Conservation (phyloP, 139 green algal genomes). For the Spirogloea muscicola region DNA sequence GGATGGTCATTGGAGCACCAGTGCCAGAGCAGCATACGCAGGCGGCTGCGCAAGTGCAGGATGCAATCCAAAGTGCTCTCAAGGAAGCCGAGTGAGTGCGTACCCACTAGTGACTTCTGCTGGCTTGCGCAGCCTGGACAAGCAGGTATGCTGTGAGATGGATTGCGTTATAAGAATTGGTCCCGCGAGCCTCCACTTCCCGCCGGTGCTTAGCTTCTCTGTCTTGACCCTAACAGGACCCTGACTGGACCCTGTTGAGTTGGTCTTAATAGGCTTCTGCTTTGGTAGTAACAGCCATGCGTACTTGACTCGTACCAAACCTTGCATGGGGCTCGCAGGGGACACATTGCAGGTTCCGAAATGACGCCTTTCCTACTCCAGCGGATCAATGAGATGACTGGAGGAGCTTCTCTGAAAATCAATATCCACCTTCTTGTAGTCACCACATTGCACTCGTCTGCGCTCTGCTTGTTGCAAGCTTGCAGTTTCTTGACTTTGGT, state of each 20-base stretch:
- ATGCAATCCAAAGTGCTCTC: constrained; percentile 59
- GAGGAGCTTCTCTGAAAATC: constrained; percentile 71
- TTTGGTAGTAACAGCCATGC: too few species aligned
- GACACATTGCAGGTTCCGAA: constrained; percentile 54
- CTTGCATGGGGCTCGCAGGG: neutral
- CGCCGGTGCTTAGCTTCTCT: neutral
- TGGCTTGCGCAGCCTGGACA: too few species aligned
- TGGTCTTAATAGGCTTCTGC: neutral
- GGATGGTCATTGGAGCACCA: constrained; percentile 45
- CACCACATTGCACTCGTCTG: too few species aligned
- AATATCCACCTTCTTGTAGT: too few species aligned
- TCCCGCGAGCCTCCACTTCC: neutral
- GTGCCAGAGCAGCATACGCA: constrained; percentile 21
- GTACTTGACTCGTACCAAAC: too few species aligned
- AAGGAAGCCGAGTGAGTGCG: constrained; percentile 68
- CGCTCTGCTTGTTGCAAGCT: too few species aligned
- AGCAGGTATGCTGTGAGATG: too few species aligned
- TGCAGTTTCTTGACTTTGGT: neutral
- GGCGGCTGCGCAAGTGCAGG: constrained; percentile 48
- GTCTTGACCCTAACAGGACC: neutral
- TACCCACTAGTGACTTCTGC: too few species aligned
- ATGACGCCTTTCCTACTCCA: constrained; percentile 92
- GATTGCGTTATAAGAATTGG: neutral
- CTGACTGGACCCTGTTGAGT: neutral
- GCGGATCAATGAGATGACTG: constrained; percentile 73